Evolutionary conservation across 1,284 basidiomycete genomes (phyloP).

Genomic region (Lentinula novae-zelandiae): DNA sequence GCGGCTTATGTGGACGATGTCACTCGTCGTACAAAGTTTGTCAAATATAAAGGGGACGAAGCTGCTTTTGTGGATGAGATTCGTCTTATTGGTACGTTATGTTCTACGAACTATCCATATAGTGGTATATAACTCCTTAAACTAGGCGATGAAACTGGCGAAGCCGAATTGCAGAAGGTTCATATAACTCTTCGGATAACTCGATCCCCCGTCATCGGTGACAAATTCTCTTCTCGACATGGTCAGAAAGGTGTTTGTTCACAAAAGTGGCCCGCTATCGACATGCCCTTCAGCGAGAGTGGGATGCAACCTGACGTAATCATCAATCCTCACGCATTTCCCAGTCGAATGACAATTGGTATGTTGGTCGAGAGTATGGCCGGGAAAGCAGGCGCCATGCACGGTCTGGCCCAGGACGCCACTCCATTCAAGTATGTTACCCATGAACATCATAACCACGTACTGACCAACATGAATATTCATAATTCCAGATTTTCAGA

Average conservation of each 20-base stretch:
- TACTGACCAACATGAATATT: background rate
- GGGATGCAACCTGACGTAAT: slow-evolving; percentile 99
- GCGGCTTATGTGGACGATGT: slow-evolving; percentile 90
- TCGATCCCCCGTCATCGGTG: slow-evolving; percentile 95
- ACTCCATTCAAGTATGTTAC: slow-evolving; percentile 88
- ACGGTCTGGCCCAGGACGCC: slow-evolving; percentile 96
- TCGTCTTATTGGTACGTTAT: slow-evolving; percentile 74
- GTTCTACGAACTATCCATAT: background rate
- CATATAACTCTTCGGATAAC: slow-evolving; percentile 94
- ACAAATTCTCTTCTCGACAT: slow-evolving; percentile 99
- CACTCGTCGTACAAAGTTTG: slow-evolving; percentile 78
- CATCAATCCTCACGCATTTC: slow-evolving; percentile 99
- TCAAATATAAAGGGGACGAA: slow-evolving; percentile 99
- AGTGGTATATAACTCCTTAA: background rate
- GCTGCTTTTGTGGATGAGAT: slow-evolving; percentile 89
- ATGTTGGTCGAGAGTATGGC: slow-evolving; percentile 99
- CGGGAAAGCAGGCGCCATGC: slow-evolving; percentile 97
- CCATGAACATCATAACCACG: slow-evolving; percentile 4
- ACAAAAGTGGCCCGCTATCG: slow-evolving; percentile 96
- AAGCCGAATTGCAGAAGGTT: slow-evolving; percentile 88
- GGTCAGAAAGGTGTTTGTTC: slow-evolving; percentile 99
- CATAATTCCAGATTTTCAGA: slow-evolving; percentile 76
- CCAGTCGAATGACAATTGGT: slow-evolving; percentile 99
- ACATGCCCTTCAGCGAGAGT: slow-evolving; percentile 99
- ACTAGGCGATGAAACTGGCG: slow-evolving; percentile 80